Percentiles rank a stretch among this genome's conserved stretches.
Evolutionary conservation across 345 rosid genomes (phyloP).

Genomic region (Salix exigua): DNA sequence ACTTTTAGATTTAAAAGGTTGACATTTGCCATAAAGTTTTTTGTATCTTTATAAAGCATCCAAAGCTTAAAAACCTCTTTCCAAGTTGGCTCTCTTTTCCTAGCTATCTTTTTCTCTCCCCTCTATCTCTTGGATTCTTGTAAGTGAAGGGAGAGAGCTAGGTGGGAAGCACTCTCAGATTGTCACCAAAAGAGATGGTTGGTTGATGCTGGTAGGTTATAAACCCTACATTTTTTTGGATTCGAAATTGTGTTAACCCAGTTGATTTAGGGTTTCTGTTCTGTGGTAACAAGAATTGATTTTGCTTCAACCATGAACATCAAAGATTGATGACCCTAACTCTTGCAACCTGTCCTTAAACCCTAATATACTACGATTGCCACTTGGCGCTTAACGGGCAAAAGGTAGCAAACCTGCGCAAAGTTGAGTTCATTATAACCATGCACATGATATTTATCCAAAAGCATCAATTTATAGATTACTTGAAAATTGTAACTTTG

Average conservation of each 20-base stretch:
- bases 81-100: slow-evolving; percentile 5
- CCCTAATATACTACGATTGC: neutral
- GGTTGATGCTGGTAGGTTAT: slow-evolving; percentile 23
- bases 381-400: neutral
- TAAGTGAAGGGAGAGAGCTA: slow-evolving; percentile 25
- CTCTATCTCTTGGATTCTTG: slow-evolving; percentile 32
- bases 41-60: slow-evolving; percentile 30
- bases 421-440: slow-evolving; percentile 7
- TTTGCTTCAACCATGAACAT: neutral
- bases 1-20: slow-evolving; percentile 37
- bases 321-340: neutral
- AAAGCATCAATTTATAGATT: neutral
- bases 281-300: neutral
- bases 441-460: slow-evolving; percentile 14
- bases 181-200: slow-evolving; percentile 17
- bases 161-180: slow-evolving; percentile 43
- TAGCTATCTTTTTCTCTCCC: neutral
- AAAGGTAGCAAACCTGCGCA: slow-evolving; percentile 2
- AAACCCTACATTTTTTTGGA: neutral
- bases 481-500: neutral
- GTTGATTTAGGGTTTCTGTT: neutral
- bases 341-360: neutral
- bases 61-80: slow-evolving; percentile 25
- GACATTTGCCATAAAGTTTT: slow-evolving; percentile 32
- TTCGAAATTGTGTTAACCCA: neutral